Evolutionary conservation across 805 yeast genomes (phyloP).

Genomic region (Candida pseudoglaebosa): DNA sequence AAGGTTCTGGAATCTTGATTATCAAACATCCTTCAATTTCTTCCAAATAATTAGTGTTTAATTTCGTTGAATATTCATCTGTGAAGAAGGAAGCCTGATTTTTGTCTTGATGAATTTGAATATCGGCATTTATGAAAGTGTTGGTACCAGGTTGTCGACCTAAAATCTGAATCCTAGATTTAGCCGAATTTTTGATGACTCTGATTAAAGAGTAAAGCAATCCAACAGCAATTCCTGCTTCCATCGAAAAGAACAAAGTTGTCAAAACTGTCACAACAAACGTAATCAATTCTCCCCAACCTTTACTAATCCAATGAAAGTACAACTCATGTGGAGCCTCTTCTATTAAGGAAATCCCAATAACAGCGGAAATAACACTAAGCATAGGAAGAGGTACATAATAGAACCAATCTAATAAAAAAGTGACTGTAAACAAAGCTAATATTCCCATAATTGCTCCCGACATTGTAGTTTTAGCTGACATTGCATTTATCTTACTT

Average conservation of each 20-base stretch:
- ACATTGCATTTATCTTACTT: constrained; percentile 79
- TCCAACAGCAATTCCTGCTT: constrained; percentile 88
- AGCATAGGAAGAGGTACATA: constrained; percentile 76
- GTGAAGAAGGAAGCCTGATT: constrained; percentile 20
- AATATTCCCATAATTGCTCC: constrained; percentile 78
- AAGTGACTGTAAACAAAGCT: constrained; percentile 62
- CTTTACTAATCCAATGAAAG: constrained; percentile 70
- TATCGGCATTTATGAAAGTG: constrained; percentile 39
- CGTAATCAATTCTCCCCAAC: constrained; percentile 68
- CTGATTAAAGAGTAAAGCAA: constrained; percentile 73
- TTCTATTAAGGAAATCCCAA: constrained; percentile 61
- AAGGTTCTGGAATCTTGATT: constrained; percentile 81
- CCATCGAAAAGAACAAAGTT: constrained; percentile 59
- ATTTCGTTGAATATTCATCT: constrained; percentile 30
- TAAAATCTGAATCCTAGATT: constrained; percentile 41
- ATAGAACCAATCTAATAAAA: constrained; percentile 58
- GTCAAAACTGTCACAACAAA: constrained; percentile 37
- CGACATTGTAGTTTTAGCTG: constrained; percentile 81
- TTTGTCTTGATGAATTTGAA: constrained; percentile 11
- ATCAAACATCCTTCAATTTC: constrained; percentile 63
- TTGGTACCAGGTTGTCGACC: constrained; percentile 42
- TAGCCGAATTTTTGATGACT: constrained; percentile 46
- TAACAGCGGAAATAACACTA: constrained; percentile 73
- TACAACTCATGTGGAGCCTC: constrained; percentile 78
- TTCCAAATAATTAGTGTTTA: constrained; percentile 34